These are phyloP conservation scores for Metschnikowia picachoensis DNA, from an alignment of 805 yeast species.

Conservation along the genomic window DNA sequence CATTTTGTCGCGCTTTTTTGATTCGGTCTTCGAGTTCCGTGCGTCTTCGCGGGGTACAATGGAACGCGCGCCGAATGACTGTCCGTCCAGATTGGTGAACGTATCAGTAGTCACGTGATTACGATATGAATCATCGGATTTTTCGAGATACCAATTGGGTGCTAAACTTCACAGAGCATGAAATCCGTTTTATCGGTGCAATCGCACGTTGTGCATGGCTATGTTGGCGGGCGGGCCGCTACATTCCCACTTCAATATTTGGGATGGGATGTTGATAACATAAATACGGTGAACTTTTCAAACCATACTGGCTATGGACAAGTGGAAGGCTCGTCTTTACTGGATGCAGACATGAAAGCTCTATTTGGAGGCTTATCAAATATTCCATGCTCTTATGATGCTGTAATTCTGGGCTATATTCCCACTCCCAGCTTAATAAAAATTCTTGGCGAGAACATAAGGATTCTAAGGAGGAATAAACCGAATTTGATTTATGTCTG, in stretches of 20 bases:
- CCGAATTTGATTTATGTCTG: slow-evolving; percentile 19
- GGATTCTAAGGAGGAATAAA: slow-evolving; percentile 5
- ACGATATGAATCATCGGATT: background rate
- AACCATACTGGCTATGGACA: slow-evolving; percentile 89
- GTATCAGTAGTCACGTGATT: background rate
- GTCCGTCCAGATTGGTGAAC: too few relatives aligned
- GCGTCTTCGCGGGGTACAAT: too few relatives aligned
- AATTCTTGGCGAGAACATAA: slow-evolving; percentile 9
- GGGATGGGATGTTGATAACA: slow-evolving; percentile 91
- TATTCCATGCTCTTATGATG: slow-evolving; percentile 16
- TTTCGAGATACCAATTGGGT: background rate
- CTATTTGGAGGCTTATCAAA: slow-evolving; percentile 14
- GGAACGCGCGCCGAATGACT: too few relatives aligned
- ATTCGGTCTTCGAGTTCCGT: too few relatives aligned
- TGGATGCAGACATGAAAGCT: slow-evolving; percentile 9
- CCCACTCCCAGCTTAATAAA: slow-evolving; percentile 16
- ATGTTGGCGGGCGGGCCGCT: slow-evolving; percentile 90
- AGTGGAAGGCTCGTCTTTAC: slow-evolving; percentile 13
- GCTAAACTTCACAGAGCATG: slow-evolving; percentile 10
- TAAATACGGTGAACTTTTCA: slow-evolving; percentile 85
- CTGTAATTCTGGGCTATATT: slow-evolving; percentile 19
- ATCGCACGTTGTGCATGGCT: slow-evolving; percentile 93
- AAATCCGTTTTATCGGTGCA: slow-evolving; percentile 49
- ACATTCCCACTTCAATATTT: slow-evolving; percentile 81
- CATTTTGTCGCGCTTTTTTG: too few relatives aligned